Base-by-base conservation (phyloP, 495 filamentous ascomycete genomes). In the Penicillium diatomitis region DNA sequence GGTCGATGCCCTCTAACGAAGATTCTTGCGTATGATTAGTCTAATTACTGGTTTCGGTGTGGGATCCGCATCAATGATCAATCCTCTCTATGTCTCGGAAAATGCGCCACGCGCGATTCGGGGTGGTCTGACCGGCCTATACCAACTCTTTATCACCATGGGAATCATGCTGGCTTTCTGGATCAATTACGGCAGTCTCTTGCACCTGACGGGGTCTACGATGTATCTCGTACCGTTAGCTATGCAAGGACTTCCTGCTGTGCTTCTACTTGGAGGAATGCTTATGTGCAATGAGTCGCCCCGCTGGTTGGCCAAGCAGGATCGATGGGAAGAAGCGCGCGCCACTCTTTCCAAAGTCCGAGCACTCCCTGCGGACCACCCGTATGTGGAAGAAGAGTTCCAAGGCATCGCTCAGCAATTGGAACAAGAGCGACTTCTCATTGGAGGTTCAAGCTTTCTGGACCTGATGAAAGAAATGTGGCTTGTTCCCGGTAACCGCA, bases 81-180 rank as follows among this genome's bases (percentile, higher is more conserved):
- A 76, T 37, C 81, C 81, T 8, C 67, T 81, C 31, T 77, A 75
- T 55, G 67, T 78, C 39, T 65, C 71, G 31, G 85, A 88, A 54
- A 86, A 84, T 46, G 82, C 84, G 8, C 84, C 85, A 4, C 72
- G 84, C 39, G 82, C 81, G 34, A 86, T 87, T 53, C 83, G 84
- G 40, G 84, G 84, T 31, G 77, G 77, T 12, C 66, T 88, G 34
- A 86, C 81, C 30, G 82, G 82, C 42, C 69, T 86, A 47, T 87
- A 87, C 56, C 83, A 87, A 54, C 73, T 86, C 4, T 86, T 87
- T 56, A 81, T 76, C 48, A 70, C 69, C 10, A 58, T 71, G 34
- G 83, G 83, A 20, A 77, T 77, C 55, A 84, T 85, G 78, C 65
- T 87, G 27, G 78, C 81, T 27, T 87, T 84, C 66, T 77, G 75